Evolutionary conservation across 345 rosid genomes (phyloP).

Genomic region (Eucalyptus curtisii): DNA sequence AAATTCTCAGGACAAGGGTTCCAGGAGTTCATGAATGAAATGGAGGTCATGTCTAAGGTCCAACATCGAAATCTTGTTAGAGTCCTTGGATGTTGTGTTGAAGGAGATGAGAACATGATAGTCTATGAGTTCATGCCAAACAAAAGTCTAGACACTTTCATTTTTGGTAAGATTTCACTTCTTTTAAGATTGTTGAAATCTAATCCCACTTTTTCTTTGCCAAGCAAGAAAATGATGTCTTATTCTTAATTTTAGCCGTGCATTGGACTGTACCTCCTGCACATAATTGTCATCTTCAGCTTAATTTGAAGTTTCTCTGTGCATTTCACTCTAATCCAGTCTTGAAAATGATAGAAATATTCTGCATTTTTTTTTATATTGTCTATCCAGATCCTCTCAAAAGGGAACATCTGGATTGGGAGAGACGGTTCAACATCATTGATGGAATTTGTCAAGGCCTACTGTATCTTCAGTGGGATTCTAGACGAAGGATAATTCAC

Average conservation of each 20-base stretch:
- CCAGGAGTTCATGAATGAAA: slow-evolving; percentile 24
- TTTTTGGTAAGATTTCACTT: slow-evolving; percentile 5
- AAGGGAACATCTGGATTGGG: slow-evolving; percentile 18
- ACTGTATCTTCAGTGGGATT: slow-evolving; percentile 39
- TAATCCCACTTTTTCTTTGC: background rate
- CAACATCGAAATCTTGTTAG: slow-evolving; percentile 23
- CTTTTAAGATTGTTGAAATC: background rate
- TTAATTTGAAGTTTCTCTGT: background rate
- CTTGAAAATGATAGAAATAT: background rate
- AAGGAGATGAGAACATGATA: slow-evolving; percentile 17
- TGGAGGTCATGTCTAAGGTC: slow-evolving; percentile 16
- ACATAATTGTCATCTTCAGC: background rate
- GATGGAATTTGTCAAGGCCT: slow-evolving; percentile 38
- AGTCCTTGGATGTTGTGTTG: slow-evolving; percentile 15
- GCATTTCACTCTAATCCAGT: background rate
- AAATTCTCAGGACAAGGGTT: slow-evolving; percentile 7
- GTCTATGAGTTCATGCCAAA: slow-evolving; percentile 23
- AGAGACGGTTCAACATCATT: slow-evolving; percentile 18
- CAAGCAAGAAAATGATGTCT: background rate
- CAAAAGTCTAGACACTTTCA: slow-evolving; percentile 11
- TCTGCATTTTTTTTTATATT: slow-evolving; percentile 1
- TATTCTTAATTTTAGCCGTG: background rate
- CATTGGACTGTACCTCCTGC: background rate
- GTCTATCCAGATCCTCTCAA: slow-evolving; percentile 10
- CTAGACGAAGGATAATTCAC: slow-evolving; percentile 34